Conservation (phyloP, 345 rosid species). For the Eucalyptus coolabah region DNA sequence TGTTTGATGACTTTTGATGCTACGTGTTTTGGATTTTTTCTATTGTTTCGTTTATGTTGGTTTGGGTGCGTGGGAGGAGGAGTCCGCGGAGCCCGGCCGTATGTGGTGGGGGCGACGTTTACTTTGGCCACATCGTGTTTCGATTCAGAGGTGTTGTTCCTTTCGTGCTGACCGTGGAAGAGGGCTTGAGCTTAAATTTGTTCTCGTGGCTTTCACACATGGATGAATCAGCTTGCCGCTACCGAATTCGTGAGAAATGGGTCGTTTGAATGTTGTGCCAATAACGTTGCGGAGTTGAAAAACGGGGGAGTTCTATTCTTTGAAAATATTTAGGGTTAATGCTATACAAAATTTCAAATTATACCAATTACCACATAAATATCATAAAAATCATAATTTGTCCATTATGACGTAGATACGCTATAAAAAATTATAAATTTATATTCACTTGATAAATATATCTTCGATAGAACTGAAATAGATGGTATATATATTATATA, state of each 20-base stretch:
- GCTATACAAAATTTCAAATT: too few species aligned
- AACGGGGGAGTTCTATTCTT: neutral
- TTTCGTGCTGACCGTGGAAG: neutral
- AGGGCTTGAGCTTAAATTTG: neutral
- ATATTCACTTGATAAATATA: too few species aligned
- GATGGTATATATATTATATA: too few species aligned
- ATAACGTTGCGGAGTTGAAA: neutral
- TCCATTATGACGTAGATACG: too few species aligned
- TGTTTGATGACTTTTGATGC: neutral
- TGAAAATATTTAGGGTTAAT: neutral
- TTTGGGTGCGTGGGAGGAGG: neutral
- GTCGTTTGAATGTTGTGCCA: neutral
- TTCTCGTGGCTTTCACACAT: neutral
- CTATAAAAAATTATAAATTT: too few species aligned
- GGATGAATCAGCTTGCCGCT: neutral
- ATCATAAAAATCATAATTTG: too few species aligned
- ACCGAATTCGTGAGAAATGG: neutral
- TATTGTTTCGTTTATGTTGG: neutral
- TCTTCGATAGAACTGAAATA: accelerated
- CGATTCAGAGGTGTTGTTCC: neutral
- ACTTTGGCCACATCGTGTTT: neutral
- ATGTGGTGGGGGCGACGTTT: neutral
- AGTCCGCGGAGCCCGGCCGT: neutral
- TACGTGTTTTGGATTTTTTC: neutral
- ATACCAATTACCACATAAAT: accelerated